phyloP scores from a whole-genome alignment of 202 grass and related monocot species.

The Saccharum hybrid region DNA sequence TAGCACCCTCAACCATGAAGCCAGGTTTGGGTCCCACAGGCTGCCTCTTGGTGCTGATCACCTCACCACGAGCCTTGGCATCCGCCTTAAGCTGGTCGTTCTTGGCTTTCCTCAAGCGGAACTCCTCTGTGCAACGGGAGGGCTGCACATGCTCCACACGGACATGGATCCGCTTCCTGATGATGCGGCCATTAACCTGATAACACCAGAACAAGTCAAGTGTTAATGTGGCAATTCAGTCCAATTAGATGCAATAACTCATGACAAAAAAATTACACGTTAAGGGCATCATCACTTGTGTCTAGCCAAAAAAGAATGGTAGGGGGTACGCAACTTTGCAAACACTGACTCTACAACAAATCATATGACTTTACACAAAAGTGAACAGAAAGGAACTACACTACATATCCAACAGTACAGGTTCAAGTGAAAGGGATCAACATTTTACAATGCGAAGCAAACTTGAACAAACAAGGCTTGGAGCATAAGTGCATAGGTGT shows the following conservation, averaged over 20 bases:
- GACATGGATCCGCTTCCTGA: slow-evolving; percentile 86
- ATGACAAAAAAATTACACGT: not conserved
- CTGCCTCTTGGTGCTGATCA: slow-evolving; percentile 91
- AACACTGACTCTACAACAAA: not conserved
- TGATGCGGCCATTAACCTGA: slow-evolving; percentile 74
- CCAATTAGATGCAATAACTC: not conserved
- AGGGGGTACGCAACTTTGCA: not conserved
- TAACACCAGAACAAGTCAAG: not conserved
- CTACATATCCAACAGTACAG: not conserved
- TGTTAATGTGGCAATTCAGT: not conserved
- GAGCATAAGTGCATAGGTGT: not conserved
- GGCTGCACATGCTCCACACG: slow-evolving; percentile 80
- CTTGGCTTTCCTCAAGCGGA: slow-evolving; percentile 66
- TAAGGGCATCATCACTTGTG: not conserved
- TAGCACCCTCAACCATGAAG: slow-evolving; percentile 78
- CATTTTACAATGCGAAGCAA: too few relatives aligned
- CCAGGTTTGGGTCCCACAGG: slow-evolving; percentile 81
- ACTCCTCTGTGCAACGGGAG: slow-evolving; percentile 79
- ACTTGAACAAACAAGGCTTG: not conserved
- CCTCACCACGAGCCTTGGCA: slow-evolving; percentile 69
- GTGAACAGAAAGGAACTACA: not conserved
- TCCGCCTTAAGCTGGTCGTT: slow-evolving; percentile 74
- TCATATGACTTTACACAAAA: not conserved
- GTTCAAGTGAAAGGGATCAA: not conserved
- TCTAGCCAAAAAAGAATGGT: not conserved